Evolutionary conservation across 148 eudicot species (phyloP), one percentile per base, ranked within the genome.

Genomic region (Fagopyrum esculentum): DNA sequence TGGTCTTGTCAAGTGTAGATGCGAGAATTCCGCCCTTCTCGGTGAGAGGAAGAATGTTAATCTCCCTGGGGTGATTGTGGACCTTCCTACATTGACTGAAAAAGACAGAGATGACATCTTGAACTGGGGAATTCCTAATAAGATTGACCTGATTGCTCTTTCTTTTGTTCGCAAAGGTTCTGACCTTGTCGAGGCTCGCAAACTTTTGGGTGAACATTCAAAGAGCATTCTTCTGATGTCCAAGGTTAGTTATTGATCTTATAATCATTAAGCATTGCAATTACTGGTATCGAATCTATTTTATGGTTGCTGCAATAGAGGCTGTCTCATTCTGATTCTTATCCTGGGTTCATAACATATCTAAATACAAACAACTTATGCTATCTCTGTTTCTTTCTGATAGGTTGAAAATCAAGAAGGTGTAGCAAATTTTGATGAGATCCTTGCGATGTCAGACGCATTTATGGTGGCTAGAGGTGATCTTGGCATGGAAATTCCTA

Each of bases 401-500:
- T 51, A 91, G 97, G 91, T 91, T 78, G 97, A 91, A 79, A 91
- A 91, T 76, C 97, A 91, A 77, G 97, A 91, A 82, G 97, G 93
- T 77, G 97, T 91, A 8, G 73, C 89, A 69, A 91, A 91, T 78
- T 91, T 91, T 69, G 96, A 91, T 71, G 94, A 90, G 68, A 90
- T 90, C 74, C 71, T 91, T 57, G 83, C 90, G 0, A 93, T 89
- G 89, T 89, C 91, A 3, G 97, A 91, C 75, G 81, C 97, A 7
- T 91, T 87, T 71, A 91, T 91, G 97, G 93, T 91, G 86, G 97
- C 97, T 4, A 90, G 97, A 77, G 97, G 97, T 63, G 97, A 89
- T 79, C 91, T 91, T 45, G 97, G 97, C 69, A 91, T 89, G 97
- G 97, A 91, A 82, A 91, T 91, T 50, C 97, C 97, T 0, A 89